These are phyloP conservation scores for Scheffersomyces coipomensis DNA, from an alignment of 805 yeast species.

Conservation along the genomic window DNA sequence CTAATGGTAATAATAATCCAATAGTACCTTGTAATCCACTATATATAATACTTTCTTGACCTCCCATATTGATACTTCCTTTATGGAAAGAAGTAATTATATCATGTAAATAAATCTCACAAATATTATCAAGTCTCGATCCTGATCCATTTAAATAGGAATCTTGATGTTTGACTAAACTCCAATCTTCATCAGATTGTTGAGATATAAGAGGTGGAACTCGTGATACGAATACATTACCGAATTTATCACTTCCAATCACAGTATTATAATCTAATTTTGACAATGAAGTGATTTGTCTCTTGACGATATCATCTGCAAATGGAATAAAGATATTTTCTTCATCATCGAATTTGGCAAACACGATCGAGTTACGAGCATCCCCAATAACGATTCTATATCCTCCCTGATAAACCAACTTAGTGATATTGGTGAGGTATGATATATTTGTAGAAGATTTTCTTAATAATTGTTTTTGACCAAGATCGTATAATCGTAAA, in stretches of 20 bases:
- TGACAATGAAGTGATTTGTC: slow-evolving; percentile 62
- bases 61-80: slow-evolving; percentile 51
- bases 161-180: slow-evolving; percentile 27
- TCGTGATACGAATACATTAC: slow-evolving; percentile 70
- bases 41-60: slow-evolving; percentile 62
- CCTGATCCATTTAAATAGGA: slow-evolving; percentile 49
- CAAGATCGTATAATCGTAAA: slow-evolving; percentile 67
- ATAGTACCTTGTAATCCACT: slow-evolving; percentile 81
- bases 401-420: slow-evolving; percentile 51
- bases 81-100: slow-evolving; percentile 60
- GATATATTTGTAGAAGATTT: slow-evolving; percentile 54
- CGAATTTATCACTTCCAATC: slow-evolving; percentile 84
- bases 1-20: slow-evolving; percentile 70
- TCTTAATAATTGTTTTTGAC: slow-evolving; percentile 73
- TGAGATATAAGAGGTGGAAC: slow-evolving; percentile 50
- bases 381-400: slow-evolving; percentile 70
- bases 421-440: slow-evolving; percentile 47
- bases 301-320: slow-evolving; percentile 64
- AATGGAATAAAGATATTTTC: slow-evolving; percentile 56
- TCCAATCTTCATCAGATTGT: slow-evolving; percentile 50
- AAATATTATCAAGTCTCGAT: slow-evolving; percentile 46
- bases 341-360: slow-evolving; percentile 49
- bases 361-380: slow-evolving; percentile 60
- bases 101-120: slow-evolving; percentile 70
- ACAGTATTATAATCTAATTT: slow-evolving; percentile 75